These are phyloP conservation scores for Trichosanthes truncata DNA, from an alignment of 306 rosid genomes.

Conservation along the genomic window DNA sequence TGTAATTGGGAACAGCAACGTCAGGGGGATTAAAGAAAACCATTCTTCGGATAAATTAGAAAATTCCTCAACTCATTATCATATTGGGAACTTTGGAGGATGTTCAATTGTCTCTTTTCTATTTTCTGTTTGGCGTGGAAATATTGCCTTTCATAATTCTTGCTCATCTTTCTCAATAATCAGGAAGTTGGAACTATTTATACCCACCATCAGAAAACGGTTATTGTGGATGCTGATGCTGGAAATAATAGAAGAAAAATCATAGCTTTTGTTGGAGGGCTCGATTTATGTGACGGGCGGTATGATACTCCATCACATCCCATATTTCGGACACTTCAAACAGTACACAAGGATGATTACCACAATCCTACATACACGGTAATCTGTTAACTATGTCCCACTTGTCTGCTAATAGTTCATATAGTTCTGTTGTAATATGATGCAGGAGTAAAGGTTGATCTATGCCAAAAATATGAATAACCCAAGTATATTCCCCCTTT, in stretches of 20 bases:
- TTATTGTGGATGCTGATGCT: slow-evolving; percentile 87
- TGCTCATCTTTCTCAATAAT: slow-evolving; percentile 14
- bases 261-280: slow-evolving; percentile 93
- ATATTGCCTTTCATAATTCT: slow-evolving; percentile 12
- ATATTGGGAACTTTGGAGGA: not conserved
- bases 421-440: not conserved
- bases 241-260: slow-evolving; percentile 70
- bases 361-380: slow-evolving; percentile 93
- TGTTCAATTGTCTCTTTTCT: not conserved
- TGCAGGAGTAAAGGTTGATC: not conserved
- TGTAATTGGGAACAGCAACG: not conserved
- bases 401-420: not conserved
- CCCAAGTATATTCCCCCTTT: not conserved
- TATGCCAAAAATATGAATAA: not conserved
- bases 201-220: slow-evolving; percentile 98
- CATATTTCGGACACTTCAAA: slow-evolving; percentile 58
- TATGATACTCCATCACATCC: slow-evolving; percentile 81
- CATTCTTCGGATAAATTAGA: not conserved
- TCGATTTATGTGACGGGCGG: slow-evolving; percentile 92
- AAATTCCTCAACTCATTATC: not conserved
- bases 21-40: not conserved
- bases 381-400: slow-evolving; percentile 17
- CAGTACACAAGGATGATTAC: slow-evolving; percentile 82
- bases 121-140: not conserved
- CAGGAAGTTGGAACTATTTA: slow-evolving; percentile 94